Evolutionary conservation across 2,329 filamentous ascomycete genomes (phyloP), one percentile per base, ranked within the genome.

Genomic region (Colletotrichum orchidophilum): DNA sequence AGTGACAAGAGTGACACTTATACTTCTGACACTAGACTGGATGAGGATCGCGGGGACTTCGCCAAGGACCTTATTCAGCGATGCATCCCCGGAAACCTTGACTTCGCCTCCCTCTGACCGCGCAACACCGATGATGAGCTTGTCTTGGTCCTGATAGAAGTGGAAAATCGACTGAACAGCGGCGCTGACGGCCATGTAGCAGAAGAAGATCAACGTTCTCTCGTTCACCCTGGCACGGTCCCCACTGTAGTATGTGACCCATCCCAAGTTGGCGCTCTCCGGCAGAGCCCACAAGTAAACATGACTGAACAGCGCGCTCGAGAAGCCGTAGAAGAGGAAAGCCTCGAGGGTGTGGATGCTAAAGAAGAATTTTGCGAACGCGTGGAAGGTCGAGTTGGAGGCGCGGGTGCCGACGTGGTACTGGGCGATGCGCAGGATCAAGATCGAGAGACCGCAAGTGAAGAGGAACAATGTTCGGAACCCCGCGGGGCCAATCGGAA

Each of bases 201-300:
- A 89, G 39, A 93, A 91, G 61, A 97, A 85, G 78, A 95, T 96
- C 29, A 98, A 87, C 1, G 94, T 92, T 74, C 93, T 90, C 84
- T 98, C 96, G 79, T 98, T 98, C 70, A 98, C 83, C 63, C 90
- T 87, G 24, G 92, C 87, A 42, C 95, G 88, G 79, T 96, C 94
- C 74, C 87, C 91, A 72, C 85, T 91, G 80, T 89, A 90, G 75
- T 90, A 87, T 65, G 92, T 93, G 74, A 97, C 90, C 88, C 93
- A 93, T 73, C 88, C 87, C 64, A 98, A 85, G 72, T 91, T 90
- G 63, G 88, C 87, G 49, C 82, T 82, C 21, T 84, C 83, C 26
- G 90, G 83, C 62, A 88, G 85, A 4, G 92, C 92, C 88, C 91
- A 94, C 26, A 97, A 89, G 78, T 94, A 97, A 46, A 96, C 86